These are phyloP conservation scores for Alternaria tenuissima DNA, from an alignment of 2,329 filamentous ascomycete genomes.

Conservation along the genomic window DNA sequence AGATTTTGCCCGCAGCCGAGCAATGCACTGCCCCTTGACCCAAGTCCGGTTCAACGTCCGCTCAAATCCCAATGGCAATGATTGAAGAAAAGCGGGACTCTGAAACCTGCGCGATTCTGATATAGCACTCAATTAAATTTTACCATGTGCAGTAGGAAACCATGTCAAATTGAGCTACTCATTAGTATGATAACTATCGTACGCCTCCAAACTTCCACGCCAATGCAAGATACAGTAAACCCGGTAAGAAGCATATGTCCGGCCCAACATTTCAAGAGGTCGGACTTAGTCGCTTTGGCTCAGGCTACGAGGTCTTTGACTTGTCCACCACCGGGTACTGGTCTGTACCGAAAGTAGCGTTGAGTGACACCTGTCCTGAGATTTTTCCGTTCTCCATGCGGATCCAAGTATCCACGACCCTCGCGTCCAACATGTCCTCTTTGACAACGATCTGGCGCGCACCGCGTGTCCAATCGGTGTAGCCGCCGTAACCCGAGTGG, in stretches of 20 bases:
- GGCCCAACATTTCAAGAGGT: neutral
- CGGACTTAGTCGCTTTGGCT: neutral
- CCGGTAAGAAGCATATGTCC: neutral
- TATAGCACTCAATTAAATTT: neutral
- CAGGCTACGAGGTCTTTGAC: slow-evolving; percentile 18
- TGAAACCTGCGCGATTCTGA: neutral
- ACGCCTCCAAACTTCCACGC: neutral
- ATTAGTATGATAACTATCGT: neutral
- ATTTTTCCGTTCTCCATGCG: slow-evolving; percentile 65
- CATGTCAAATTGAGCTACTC: neutral
- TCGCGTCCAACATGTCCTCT: slow-evolving; percentile 51
- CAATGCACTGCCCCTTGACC: neutral
- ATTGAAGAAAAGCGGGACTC: neutral
- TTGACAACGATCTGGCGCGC: slow-evolving; percentile 64
- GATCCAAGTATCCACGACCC: slow-evolving; percentile 66
- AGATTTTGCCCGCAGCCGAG: neutral
- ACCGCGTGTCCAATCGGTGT: slow-evolving; percentile 70
- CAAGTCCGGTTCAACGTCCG: neutral
- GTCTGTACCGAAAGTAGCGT: slow-evolving; percentile 67
- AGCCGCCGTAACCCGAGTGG: slow-evolving; percentile 75
- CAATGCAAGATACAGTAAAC: neutral
- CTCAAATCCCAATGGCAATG: neutral
- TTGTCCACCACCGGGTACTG: slow-evolving; percentile 54
- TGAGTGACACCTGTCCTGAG: slow-evolving; percentile 63
- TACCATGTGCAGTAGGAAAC: neutral